Evolutionary conservation across 768 basidiomycete species (phyloP), one percentile per base, ranked within the genome.

Genomic region (Boletus subparvulus): DNA sequence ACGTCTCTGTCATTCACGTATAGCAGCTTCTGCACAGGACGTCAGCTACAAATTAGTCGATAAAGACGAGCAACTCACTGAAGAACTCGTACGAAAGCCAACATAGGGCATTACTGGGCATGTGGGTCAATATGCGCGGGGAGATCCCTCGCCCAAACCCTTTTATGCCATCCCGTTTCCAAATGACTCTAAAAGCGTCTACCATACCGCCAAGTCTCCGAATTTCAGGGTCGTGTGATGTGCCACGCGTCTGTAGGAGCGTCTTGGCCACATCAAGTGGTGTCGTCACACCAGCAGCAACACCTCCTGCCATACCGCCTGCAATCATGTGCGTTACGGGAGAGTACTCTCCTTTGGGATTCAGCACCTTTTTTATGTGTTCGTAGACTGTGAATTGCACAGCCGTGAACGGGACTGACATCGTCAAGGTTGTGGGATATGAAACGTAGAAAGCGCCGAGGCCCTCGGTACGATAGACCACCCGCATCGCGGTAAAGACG

Each of bases 41-140:
- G 42, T 65, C 55, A 65, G 58, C 11, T 32, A 12, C 41, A 47
- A 33, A 35, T 36, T 28, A 26, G n/a, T 30, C 28, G 45, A 28
- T 17, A 52, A 54, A 39, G 21, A 52, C 35, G 33, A 11, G 47
- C 50, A 49, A 86, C 94, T 77, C 71, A 96, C 94, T 97, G 83
- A 97, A 97, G 77, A 96, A 97, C 74, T 98, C 95, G 68, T 98
- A 95, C 51, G 94, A 95, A 70, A 95, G 77, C 97, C 96, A 99
- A 74, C 92, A 96, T 47, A 99, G 79, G 11, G 97, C 97, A 51
- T 96, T 97, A 69, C 92, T 94, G 7, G 97, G 97, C 86, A 98
- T 92, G 65, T 90, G 92, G 26, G 95, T 96, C 72, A 98, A 75
- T 50, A 99, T 86, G 45, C 97, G 83, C 8, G 97, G 97, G 51